A percentile compares a stretch with the other conserved stretches of the same genome.
Evolutionary conservation across 768 basidiomycete species (phyloP).

Genomic region (Boletus rex-veris): DNA sequence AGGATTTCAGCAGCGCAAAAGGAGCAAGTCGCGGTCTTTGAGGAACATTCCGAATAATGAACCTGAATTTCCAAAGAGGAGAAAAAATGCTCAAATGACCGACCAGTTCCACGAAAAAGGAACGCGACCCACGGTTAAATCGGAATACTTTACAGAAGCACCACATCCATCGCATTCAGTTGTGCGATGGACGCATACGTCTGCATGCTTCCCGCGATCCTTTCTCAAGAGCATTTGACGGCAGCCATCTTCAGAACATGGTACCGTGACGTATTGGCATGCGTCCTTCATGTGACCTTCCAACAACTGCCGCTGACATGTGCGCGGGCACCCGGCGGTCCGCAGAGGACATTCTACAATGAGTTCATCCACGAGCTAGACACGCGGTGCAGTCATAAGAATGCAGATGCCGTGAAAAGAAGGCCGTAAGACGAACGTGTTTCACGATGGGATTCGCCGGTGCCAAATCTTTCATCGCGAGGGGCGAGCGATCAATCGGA

Average conservation of each 20-base stretch:
- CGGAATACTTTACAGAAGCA: conserved; percentile 30
- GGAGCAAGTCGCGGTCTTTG: conserved; percentile 36
- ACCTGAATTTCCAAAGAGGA: conserved; percentile 25
- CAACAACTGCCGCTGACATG: conserved; percentile 66
- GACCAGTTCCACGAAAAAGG: background rate
- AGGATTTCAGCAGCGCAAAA: conserved; percentile 39
- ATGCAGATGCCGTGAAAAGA: background rate
- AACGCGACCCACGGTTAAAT: conserved; percentile 36
- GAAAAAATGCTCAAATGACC: background rate
- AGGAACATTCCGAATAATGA: conserved; percentile 40
- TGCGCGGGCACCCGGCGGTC: conserved; percentile 55
- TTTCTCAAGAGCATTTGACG: conserved; percentile 41
- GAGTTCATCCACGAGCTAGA: conserved; percentile 80
- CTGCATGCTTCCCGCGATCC: conserved; percentile 43
- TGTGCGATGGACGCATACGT: conserved; percentile 35
- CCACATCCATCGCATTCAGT: conserved; percentile 41
- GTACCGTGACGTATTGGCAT: conserved; percentile 55
- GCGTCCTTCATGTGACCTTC: conserved; percentile 56
- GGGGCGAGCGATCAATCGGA: conserved; percentile 76
- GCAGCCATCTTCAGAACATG: conserved; percentile 50
- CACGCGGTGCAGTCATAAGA: conserved; percentile 6
- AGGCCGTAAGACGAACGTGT: conserved; percentile 35
- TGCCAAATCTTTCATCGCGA: conserved; percentile 53
- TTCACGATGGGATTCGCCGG: conserved; percentile 76
- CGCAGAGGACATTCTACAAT: conserved; percentile 66